phyloP scores from a whole-genome alignment of 495 filamentous ascomycete genomes.

The Xylaria scruposa region DNA sequence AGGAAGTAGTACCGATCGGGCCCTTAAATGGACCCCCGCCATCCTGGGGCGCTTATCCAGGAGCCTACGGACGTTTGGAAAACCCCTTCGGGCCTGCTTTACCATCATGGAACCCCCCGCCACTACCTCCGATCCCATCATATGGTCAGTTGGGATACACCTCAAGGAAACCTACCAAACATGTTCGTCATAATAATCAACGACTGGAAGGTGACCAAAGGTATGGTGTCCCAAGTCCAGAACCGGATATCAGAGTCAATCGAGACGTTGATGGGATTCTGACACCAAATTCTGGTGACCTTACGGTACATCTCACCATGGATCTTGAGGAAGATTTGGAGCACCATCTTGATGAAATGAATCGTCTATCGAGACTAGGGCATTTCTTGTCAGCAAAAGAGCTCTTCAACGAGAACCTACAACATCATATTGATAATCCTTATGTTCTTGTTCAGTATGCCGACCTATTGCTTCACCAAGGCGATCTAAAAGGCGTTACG shows the following conservation, averaged over 20 bases:
- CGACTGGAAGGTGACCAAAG: neutral
- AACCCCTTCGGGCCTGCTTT: neutral
- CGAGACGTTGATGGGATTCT: slow-evolving; percentile 26
- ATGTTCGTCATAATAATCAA: slow-evolving; percentile 1
- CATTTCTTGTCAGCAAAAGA: slow-evolving; percentile 28
- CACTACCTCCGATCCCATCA: neutral
- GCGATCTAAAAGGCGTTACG: slow-evolving; percentile 29
- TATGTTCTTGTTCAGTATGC: slow-evolving; percentile 32
- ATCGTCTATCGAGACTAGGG: slow-evolving; percentile 32
- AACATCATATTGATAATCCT: slow-evolving; percentile 28
- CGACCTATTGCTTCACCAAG: slow-evolving; percentile 33
- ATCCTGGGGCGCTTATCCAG: slow-evolving; percentile 8
- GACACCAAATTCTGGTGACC: slow-evolving; percentile 21
- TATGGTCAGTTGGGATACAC: neutral
- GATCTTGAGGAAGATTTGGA: slow-evolving; percentile 31
- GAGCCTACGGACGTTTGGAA: neutral
- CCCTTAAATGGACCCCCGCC: slow-evolving; percentile 5
- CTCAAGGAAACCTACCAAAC: neutral
- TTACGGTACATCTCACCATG: slow-evolving; percentile 31
- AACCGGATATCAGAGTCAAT: slow-evolving; percentile 2
- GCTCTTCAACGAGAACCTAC: slow-evolving; percentile 29
- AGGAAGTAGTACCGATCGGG: slow-evolving; percentile 14
- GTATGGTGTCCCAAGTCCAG: neutral
- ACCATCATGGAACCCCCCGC: neutral
- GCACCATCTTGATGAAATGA: slow-evolving; percentile 30